A percentile compares a stretch with the other conserved stretches of the same genome.
Conservation (phyloP, 2,329 filamentous ascomycete species). For the Arthroderma sp. region DNA sequence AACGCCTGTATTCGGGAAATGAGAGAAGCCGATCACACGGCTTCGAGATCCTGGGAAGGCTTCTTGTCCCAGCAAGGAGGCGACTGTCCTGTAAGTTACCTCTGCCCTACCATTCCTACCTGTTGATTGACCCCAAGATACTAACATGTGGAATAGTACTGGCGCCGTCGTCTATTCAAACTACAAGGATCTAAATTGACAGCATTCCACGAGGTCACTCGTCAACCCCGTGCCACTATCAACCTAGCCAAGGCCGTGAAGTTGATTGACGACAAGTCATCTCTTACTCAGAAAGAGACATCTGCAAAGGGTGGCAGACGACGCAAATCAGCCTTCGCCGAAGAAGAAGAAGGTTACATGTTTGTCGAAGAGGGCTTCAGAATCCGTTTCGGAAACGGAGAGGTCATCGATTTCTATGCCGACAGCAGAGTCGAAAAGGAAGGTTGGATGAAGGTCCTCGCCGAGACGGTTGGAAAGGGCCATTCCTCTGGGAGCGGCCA, state of each 20-base stretch:
- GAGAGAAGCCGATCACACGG: slow-evolving; percentile 72
- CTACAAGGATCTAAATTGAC: slow-evolving; percentile 82
- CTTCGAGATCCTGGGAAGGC: slow-evolving; percentile 71
- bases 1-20: slow-evolving; percentile 89
- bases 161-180: slow-evolving; percentile 96
- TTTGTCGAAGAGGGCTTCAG: slow-evolving; percentile 99
- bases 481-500: slow-evolving; percentile 31
- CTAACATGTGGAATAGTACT: slow-evolving; percentile 53
- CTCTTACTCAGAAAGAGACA: slow-evolving; percentile 72
- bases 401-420: slow-evolving; percentile 97
- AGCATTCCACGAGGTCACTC: slow-evolving; percentile 88
- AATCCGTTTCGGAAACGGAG: slow-evolving; percentile 94
- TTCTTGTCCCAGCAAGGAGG: slow-evolving; percentile 91
- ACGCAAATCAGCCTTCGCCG: slow-evolving; percentile 87
- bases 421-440: slow-evolving; percentile 81
- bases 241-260: slow-evolving; percentile 88
- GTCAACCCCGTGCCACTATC: slow-evolving; percentile 91
- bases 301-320: slow-evolving; percentile 64
- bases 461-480: slow-evolving; percentile 54
- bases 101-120: slow-evolving; percentile 8
- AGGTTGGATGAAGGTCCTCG: slow-evolving; percentile 82
- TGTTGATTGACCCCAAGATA: neutral
- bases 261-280: slow-evolving; percentile 79
- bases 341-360: slow-evolving; percentile 98
- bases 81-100: slow-evolving; percentile 82